Evolutionary conservation across 306 rosid species (phyloP).

Genomic region (Vigna reflexopilosa): DNA sequence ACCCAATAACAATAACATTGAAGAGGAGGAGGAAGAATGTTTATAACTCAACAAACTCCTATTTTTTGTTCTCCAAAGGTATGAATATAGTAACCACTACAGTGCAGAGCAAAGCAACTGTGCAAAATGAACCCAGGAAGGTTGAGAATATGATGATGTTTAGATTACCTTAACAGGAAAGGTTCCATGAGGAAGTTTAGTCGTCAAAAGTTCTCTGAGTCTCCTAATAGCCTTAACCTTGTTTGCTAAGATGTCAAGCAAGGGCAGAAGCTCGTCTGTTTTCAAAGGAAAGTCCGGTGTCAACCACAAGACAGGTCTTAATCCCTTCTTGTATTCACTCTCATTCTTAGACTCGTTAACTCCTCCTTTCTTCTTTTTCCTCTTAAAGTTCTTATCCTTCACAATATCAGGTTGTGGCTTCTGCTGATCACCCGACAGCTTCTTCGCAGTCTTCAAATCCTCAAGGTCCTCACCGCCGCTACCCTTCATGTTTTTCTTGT

Average conservation of each 20-base stretch:
- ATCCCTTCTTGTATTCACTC: constrained; percentile 93
- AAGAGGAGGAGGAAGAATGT: constrained; percentile 21
- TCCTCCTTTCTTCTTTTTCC: constrained; percentile 86
- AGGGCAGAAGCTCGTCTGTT: constrained; percentile 95
- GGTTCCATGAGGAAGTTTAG: constrained; percentile 93
- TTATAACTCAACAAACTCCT: background rate
- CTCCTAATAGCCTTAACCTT: constrained; percentile 98
- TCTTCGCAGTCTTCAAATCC: constrained; percentile 73
- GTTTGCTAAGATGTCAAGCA: constrained; percentile 95
- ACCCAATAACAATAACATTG: constrained; percentile 18
- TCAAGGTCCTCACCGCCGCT: constrained; percentile 68
- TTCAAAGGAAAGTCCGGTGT: constrained; percentile 94
- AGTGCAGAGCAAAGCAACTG: background rate
- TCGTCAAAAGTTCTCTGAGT: constrained; percentile 96
- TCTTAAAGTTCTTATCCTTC: constrained; percentile 73
- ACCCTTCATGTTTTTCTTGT: constrained; percentile 73
- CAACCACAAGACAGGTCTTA: constrained; percentile 98
- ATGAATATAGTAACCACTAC: constrained; percentile 12
- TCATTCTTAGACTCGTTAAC: constrained; percentile 78
- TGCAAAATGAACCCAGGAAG: background rate
- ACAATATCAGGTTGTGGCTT: constrained; percentile 64
- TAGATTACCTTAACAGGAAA: constrained; percentile 89
- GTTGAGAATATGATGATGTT: constrained; percentile 30
- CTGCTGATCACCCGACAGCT: constrained; percentile 70
- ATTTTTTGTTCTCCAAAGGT: background rate